Evolutionary conservation across 176 grass and related monocot species (phyloP), one percentile per base, ranked within the genome.

Genomic region (Oryza glaberrima): DNA sequence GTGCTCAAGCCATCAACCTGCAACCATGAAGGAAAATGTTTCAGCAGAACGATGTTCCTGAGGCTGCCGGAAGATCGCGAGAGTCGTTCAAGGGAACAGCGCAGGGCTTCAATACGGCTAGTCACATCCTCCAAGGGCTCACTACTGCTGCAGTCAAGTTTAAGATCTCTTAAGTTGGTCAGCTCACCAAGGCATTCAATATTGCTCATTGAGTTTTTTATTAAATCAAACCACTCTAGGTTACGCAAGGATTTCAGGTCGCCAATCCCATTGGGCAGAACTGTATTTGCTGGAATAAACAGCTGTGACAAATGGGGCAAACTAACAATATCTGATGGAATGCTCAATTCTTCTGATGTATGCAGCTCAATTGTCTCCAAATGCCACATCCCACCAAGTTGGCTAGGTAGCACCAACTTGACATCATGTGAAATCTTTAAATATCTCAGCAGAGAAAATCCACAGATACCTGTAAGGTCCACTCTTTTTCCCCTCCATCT

Each of bases 291-390:
- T 82, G 54, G 56, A 47, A 83, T 70, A 34, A 23, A 19, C 0
- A 84, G 34, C 77, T 84, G 73, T 6, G 14, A 30, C 36, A 84
- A 7, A 9, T 22, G 64, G n/a, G 13, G 14, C 64, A 77, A 44
- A 25, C 9, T 14, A 9, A 13, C n/a, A 43, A 84, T 20, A 30
- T 69, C 73, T 70, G 34, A 19, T 70, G 65, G 83, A 70, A 85
- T 11, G 6, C 3, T 45, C 22, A 17, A 12, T 20, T 6, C 3
- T 1, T 2, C 10, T 9, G 4, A 9, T 15, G 46, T 47, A 47
- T 0, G 4, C 17, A 85, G 14, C n/a, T 41, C 36, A 51, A 75
- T 23, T 4, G 46, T 75, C 49, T 75, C 45, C 46, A 75, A 51
- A 2, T 51, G 72, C 28, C 16, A 15, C 26, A 75, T 1, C 7